Percentiles rank a stretch among this genome's conserved stretches.
phyloP scores from a whole-genome alignment of 306 rosid species.

The Prunus armeniaca region DNA sequence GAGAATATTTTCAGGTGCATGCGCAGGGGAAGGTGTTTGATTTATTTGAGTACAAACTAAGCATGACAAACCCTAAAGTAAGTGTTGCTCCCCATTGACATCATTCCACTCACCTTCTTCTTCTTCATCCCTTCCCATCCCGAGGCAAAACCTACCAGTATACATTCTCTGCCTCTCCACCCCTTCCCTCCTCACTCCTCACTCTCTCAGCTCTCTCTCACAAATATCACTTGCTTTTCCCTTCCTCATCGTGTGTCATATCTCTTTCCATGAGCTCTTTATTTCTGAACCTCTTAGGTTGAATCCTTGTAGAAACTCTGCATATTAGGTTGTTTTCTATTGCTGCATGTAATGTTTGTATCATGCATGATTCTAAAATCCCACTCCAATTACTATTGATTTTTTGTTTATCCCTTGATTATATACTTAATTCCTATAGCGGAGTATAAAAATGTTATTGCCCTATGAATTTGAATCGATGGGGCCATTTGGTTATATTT shows the following conservation, averaged over 20 bases:
- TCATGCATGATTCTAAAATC: constrained; percentile 2
- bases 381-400: neutral
- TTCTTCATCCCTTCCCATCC: constrained; percentile 54
- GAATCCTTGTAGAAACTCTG: neutral
- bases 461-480: neutral
- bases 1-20: constrained; percentile 93
- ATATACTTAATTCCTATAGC: neutral
- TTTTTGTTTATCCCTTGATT: neutral
- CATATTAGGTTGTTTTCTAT: neutral
- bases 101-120: constrained; percentile 99
- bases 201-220: neutral
- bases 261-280: neutral
- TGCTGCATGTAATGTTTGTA: neutral
- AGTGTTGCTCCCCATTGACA: constrained; percentile 78
- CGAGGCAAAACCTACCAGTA: constrained; percentile 71
- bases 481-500: constrained; percentile 12
- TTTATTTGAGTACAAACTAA: constrained; percentile 86
- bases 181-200: constrained; percentile 17
- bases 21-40: constrained; percentile 47
- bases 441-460: neutral
- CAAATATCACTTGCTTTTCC: neutral
- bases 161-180: constrained; percentile 51
- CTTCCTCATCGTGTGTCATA: neutral
- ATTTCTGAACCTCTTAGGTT: neutral
- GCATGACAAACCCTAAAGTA: constrained; percentile 97